Evolutionary conservation across 1,139 yeast species (phyloP), one percentile per base, ranked within the genome.

Genomic region (Diutina catenulata): DNA sequence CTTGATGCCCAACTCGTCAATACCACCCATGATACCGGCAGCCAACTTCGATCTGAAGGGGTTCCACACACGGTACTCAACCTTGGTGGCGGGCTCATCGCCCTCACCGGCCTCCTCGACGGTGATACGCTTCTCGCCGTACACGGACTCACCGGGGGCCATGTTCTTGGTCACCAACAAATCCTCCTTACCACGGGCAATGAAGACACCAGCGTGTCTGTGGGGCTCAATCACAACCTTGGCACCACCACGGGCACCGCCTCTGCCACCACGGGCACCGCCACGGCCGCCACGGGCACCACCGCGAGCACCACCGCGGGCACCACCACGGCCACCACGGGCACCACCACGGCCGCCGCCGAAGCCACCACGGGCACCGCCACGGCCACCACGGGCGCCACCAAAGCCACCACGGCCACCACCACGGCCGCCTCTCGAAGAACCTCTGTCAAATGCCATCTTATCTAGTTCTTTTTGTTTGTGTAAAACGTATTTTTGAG

Each of bases 21-120:
- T 70, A 80, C 98, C 98, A 68, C 98, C 98, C 87, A 91, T 83
- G 52, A 91, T 84, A 83, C 98, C 98, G 46, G 98, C 98, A 60
- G 98, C 98, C 70, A 91, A 74, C 77, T 91, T 91, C 47, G 97
- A 91, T 80, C 98, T 81, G 81, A 91, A 91, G 48, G 98, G 98
- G 68, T 91, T 91, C 99, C 99, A 91, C 49, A 91, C 98, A 76
- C 98, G 88, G 79, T 91, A 91, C 70, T 91, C 98, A 46, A 78
- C 74, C 74, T 91, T 91, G 58, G 96, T 87, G 42, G 70, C 81
- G 56, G 81, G 81, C 56, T 82, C 94, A 57, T 80, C 94, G 56
- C 70, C 76, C 42, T 87, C 74, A 31, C 25, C 24, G 50, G 95
- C 94, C 59, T 83, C 95, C 60, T 93, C 98, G 45, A 91, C 76